These are phyloP conservation scores for Styphnolobium japonicum DNA, from an alignment of 306 rosid species.

Conservation along the genomic window DNA sequence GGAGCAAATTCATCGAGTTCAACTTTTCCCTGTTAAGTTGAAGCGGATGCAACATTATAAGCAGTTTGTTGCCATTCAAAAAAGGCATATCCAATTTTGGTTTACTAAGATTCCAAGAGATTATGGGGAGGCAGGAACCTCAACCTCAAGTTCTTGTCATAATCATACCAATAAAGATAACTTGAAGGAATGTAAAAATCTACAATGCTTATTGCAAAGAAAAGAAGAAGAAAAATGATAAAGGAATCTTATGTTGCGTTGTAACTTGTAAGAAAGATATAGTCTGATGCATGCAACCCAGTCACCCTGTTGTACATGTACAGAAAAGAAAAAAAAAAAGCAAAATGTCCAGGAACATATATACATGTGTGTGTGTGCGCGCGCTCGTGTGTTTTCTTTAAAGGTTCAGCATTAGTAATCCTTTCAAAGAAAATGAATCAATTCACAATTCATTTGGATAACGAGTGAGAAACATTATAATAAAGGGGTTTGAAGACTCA, in stretches of 20 bases:
- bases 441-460: background rate
- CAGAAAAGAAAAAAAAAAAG: background rate
- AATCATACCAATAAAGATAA: background rate
- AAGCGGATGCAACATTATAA: conserved; percentile 23
- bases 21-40: conserved; percentile 75
- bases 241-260: background rate
- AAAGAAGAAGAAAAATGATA: background rate
- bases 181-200: background rate
- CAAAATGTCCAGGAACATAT: background rate
- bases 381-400: background rate
- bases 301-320: background rate
- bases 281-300: background rate
- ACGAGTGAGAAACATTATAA: background rate
- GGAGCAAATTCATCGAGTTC: conserved; percentile 94
- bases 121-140: background rate
- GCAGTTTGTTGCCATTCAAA: background rate
- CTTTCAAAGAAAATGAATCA: background rate
- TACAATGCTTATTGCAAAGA: background rate
- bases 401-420: background rate
- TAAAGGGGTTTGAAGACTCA: background rate
- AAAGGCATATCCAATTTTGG: background rate
- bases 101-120: background rate
- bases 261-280: background rate
- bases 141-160: background rate
- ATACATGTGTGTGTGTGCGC: background rate